Evolutionary conservation across 805 yeast genomes (phyloP), one percentile per base, ranked within the genome.

Genomic region (Naumovozyma dairenensis): DNA sequence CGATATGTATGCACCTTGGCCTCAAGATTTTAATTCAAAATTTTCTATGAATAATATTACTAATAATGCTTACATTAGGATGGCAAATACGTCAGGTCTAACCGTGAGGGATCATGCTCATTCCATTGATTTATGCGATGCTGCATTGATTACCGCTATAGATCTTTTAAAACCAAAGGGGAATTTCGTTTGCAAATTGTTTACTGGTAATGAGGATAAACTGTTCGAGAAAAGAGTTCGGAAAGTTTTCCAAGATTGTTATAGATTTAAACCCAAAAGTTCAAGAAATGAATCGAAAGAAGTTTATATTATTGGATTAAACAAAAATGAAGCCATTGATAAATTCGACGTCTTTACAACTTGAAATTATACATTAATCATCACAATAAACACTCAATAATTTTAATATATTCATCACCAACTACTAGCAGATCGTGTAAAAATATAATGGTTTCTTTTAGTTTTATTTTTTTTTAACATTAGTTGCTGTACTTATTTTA

Each of bases 81-180:
- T 89, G 82, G 82, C 85, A 31, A 89, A 89, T 52, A 84, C 96
- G 4, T 67, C 86, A 10, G 97, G 98, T 4, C 60, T 83, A 26
- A 72, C 77, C 7, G 75, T 80, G 26, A 72, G 74, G 42, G 98
- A 89, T 55, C 97, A 89, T 58, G 62, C 70, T 10, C 74, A 74
- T 44, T 85, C 95, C 40, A 80, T 92, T 43, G 83, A 87, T 51
- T 62, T 89, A 19, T 89, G 96, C 56, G 92, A 84, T 47, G 96
- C 96, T 0, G 96, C 94, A 0, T 56, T 92, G 33, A 66, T 83
- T 5, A 67, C 87, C 32, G 79, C 93, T 1, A 66, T 79, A 34
- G 80, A 76, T 40, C 58, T 82, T n/a, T 59, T 92, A 18, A 74
- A 66, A 40, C 72, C 76, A 4, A 72, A 72, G 18, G 98, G 98